Base-by-base conservation (phyloP, 176 grass and related monocot species). In the Oryza longistaminata region DNA sequence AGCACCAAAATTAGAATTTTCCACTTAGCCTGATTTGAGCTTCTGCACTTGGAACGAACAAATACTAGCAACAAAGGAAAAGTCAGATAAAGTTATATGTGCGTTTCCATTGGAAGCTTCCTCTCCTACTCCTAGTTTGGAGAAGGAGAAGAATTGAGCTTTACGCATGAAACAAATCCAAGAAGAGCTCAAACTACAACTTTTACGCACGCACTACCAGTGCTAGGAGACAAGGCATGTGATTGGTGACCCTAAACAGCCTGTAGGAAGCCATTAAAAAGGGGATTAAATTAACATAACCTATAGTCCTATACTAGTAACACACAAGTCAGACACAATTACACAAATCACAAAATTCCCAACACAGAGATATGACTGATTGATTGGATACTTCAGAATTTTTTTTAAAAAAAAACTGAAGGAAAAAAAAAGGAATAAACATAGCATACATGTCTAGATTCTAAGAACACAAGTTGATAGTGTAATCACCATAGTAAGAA, bases 131-230 rank as follows among this genome's bases (percentile, higher is more conserved):
- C 66, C 22, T 76, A 46, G 5, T 66, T 17, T 62, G 26, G 5
- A 26, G 58, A 69, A 60, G 14, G 46, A 74, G 58, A 48, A 79
- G 58, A 11, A 71, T 40, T 68, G 60, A 77, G 21, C 60, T 43
- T 12, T 13, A 71, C n/a, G 29, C 26, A n/a, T 19, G 46, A 22
- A 90, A 72, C 64, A 75, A 75, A 17, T 29, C 29, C 73, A 73
- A 77, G 43, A 73, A 55, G 45, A 21, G 34, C 4, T 65, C 14
- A 31, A 65, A 76, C 44, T 26, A 53, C 11, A 33, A 31, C 4
- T 34, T 52, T 6, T 40, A 17, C 49, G n/a, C 72, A 71, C 24
- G 43, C 34, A 7, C 5, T 13, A 9, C 8, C 9, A 40, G 50
- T 1, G 11, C 15, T 50, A 81, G 71, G 43, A 60, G 87, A 13